These are phyloP conservation scores for Kluyveromyces wickerhamii DNA, from an alignment of 805 yeast genomes.

Conservation along the genomic window DNA sequence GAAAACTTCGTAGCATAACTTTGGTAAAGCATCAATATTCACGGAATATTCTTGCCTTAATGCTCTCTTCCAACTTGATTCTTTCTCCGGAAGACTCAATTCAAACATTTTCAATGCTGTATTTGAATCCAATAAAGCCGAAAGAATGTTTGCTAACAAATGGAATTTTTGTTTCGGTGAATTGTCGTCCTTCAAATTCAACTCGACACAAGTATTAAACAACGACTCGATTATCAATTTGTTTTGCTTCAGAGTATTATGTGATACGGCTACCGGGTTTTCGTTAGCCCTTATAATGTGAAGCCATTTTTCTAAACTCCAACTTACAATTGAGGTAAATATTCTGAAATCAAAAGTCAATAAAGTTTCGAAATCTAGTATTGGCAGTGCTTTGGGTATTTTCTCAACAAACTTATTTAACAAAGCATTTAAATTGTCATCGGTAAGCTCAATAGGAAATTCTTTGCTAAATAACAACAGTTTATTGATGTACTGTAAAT, in stretches of 20 bases:
- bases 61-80: slow-evolving; percentile 15
- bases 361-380: slow-evolving; percentile 10
- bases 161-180: neutral
- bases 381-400: slow-evolving; percentile 11
- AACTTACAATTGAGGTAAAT: slow-evolving; percentile 19
- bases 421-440: slow-evolving; percentile 14
- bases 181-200: slow-evolving; percentile 6
- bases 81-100: slow-evolving; percentile 20
- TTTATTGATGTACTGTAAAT: slow-evolving; percentile 23
- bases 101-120: slow-evolving; percentile 24
- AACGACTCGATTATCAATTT: slow-evolving; percentile 13
- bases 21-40: slow-evolving; percentile 8
- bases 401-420: slow-evolving; percentile 12
- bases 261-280: slow-evolving; percentile 6
- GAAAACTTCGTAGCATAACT: slow-evolving; percentile 16
- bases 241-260: slow-evolving; percentile 3
- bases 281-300: slow-evolving; percentile 14
- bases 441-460: slow-evolving; percentile 19
- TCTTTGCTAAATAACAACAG: slow-evolving; percentile 22
- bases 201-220: slow-evolving; percentile 7
- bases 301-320: slow-evolving; percentile 27
- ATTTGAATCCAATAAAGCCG: slow-evolving; percentile 19
- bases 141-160: slow-evolving; percentile 7
- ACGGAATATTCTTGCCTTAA: slow-evolving; percentile 13
- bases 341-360: slow-evolving; percentile 20